Conservation (phyloP, 108 stramenopile genomes). For the Cyclostephanos tholiformis region DNA sequence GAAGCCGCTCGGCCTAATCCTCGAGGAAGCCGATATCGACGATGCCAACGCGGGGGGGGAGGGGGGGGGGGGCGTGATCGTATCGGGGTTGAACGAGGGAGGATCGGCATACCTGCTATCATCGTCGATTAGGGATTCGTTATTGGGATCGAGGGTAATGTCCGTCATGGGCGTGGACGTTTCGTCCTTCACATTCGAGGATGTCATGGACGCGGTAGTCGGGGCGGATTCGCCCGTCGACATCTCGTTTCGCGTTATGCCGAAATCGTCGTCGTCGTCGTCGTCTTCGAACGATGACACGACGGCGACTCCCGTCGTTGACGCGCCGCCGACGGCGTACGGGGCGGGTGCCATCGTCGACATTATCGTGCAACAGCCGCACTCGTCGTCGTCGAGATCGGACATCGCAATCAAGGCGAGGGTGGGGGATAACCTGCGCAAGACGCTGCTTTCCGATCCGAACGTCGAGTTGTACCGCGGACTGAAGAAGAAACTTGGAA, state of each 20-base stretch:
- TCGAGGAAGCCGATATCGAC: too few relatives aligned
- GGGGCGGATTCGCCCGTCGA: slow-evolving; percentile 64
- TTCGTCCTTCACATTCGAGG: slow-evolving; percentile 61
- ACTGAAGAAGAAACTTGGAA: slow-evolving; percentile 74
- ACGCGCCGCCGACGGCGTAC: slow-evolving; percentile 27
- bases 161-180: slow-evolving; percentile 68
- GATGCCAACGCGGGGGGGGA: too few relatives aligned
- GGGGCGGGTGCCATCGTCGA: slow-evolving; percentile 61
- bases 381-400: slow-evolving; percentile 31
- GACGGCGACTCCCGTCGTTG: slow-evolving; percentile 12
- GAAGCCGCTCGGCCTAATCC: too few relatives aligned
- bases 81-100: slow-evolving; percentile 60
- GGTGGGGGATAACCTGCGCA: slow-evolving; percentile 84
- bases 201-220: slow-evolving; percentile 73
- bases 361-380: slow-evolving; percentile 65
- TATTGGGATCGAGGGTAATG: slow-evolving; percentile 46
- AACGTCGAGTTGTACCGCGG: slow-evolving; percentile 81
- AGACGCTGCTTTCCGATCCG: slow-evolving; percentile 59
- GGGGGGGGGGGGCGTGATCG: slow-evolving; percentile 56
- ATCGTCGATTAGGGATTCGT: slow-evolving; percentile 36
- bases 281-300: background rate
- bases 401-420: slow-evolving; percentile 59
- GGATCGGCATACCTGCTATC: slow-evolving; percentile 60
- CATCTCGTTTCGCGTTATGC: slow-evolving; percentile 46
- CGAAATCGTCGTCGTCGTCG: background rate